Conservation (phyloP, 129 eudicot genomes). For the Pulicaria dysenterica region DNA sequence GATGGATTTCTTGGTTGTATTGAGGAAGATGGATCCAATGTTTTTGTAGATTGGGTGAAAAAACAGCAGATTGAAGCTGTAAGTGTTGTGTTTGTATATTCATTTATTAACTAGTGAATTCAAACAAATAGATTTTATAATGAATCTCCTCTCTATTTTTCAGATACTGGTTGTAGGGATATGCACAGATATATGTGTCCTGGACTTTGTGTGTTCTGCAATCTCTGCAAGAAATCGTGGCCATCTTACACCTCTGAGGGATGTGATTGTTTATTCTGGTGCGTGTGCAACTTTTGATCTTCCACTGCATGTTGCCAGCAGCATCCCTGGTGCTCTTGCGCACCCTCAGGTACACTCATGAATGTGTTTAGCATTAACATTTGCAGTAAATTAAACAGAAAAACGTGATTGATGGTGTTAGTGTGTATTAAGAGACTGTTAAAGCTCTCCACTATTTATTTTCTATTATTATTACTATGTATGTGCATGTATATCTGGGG, state of each 20-base stretch:
- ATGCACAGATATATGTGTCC: constrained; percentile 89
- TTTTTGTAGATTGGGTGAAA: constrained; percentile 85
- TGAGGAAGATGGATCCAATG: constrained; percentile 82
- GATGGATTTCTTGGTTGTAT: constrained; percentile 85
- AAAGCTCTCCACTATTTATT: neutral
- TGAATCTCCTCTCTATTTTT: constrained; percentile 16
- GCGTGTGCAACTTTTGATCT: constrained; percentile 89
- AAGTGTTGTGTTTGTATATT: constrained; percentile 29
- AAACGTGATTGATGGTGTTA: neutral
- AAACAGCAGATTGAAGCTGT: constrained; percentile 66
- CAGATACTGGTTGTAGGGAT: constrained; percentile 84
- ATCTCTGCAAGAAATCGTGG: constrained; percentile 88
- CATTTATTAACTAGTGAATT: neutral
- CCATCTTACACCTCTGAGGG: constrained; percentile 59
- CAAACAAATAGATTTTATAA: neutral
- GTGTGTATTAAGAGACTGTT: neutral
- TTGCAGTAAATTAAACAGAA: neutral
- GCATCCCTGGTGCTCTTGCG: constrained; percentile 66
- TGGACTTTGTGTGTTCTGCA: constrained; percentile 78
- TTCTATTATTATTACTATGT: no score
- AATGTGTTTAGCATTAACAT: neutral
- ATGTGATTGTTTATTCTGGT: constrained; percentile 74
- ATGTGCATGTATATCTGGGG: neutral
- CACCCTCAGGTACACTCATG: constrained; percentile 79
- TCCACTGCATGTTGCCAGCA: constrained; percentile 59